Percentiles rank a stretch among this genome's conserved stretches.
These are phyloP conservation scores for Turnera subulata DNA, from an alignment of 345 rosid genomes.

Conservation along the genomic window DNA sequence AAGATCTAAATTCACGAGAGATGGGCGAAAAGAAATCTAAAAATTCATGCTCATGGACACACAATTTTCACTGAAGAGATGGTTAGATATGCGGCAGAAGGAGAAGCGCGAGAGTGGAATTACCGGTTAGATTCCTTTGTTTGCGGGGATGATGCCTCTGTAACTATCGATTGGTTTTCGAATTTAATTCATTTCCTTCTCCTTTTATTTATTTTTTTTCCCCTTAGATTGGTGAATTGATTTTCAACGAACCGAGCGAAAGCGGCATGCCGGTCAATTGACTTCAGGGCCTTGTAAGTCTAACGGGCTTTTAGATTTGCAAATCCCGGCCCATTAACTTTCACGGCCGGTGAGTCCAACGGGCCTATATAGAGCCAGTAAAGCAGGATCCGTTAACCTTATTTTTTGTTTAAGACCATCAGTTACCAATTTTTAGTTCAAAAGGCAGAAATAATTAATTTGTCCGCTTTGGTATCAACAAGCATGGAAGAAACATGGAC, in stretches of 20 bases:
- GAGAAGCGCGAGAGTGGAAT: neutral
- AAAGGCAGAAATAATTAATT: too few species aligned
- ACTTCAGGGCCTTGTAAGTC: too few species aligned
- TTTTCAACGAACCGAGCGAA: neutral
- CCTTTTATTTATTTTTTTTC: too few species aligned
- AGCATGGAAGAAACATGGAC: too few species aligned
- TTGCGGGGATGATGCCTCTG: neutral
- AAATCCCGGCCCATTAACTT: neutral
- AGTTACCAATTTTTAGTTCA: too few species aligned
- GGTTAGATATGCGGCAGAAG: neutral
- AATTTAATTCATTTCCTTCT: neutral
- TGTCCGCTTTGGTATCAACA: too few species aligned
- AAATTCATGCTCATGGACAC: too few species aligned
- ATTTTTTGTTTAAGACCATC: too few species aligned
- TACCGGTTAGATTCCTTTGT: neutral
- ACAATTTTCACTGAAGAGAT: neutral
- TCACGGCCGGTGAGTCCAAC: neutral
- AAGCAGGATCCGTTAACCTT: too few species aligned
- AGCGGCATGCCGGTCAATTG: neutral
- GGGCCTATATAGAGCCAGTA: too few species aligned
- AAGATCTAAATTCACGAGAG: too few species aligned
- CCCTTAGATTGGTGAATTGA: neutral
- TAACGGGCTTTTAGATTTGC: neutral
- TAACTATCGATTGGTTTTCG: neutral
- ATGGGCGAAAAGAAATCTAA: neutral